Evolutionary conservation across 345 rosid genomes (phyloP).

Genomic region (Murraya paniculata): DNA sequence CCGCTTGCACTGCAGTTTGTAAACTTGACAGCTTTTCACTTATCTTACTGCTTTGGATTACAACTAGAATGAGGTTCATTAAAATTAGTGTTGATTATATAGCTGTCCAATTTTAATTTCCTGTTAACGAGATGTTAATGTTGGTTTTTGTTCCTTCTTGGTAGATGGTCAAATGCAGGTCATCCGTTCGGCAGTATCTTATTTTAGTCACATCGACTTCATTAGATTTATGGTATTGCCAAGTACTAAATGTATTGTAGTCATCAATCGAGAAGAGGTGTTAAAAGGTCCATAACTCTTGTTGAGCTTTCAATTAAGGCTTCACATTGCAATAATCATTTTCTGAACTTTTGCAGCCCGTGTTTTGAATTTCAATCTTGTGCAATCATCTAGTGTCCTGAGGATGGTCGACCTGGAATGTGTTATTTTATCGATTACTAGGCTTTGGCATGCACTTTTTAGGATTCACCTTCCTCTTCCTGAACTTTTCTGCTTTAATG

Average conservation of each 20-base stretch:
- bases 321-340: background rate
- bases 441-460: background rate
- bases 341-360: background rate
- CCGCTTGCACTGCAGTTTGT: background rate
- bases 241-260: background rate
- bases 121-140: background rate
- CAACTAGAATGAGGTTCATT: background rate
- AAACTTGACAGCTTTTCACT: background rate
- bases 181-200: background rate
- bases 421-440: background rate
- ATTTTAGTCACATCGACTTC: background rate
- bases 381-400: background rate
- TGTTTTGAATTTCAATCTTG: background rate
- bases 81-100: background rate
- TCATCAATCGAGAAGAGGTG: background rate
- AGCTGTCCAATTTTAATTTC: background rate
- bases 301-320: background rate
- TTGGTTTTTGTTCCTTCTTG: background rate
- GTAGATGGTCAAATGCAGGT: background rate
- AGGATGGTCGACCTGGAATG: background rate
- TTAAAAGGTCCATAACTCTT: background rate
- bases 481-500: background rate
- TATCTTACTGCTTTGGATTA: background rate
- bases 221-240: background rate
- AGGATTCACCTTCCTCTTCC: background rate